A percentile compares a stretch with the other conserved stretches of the same genome.
phyloP scores from a whole-genome alignment of 352 stramenopile genomes.

The Plasmopara halstedii region DNA sequence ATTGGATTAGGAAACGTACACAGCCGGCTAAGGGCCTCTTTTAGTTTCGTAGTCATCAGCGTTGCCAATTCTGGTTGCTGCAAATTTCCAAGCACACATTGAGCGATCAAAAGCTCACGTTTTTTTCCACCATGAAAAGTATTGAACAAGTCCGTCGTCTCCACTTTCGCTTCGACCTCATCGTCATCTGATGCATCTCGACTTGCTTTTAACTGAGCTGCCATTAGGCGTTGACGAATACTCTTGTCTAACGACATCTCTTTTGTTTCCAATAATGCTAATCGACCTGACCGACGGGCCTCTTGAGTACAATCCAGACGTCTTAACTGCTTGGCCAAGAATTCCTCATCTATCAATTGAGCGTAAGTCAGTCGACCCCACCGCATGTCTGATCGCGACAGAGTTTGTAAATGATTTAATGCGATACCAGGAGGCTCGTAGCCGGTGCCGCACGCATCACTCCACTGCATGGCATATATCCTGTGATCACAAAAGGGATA shows the following conservation, averaged over 20 bases:
- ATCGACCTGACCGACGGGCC: constrained; percentile 15
- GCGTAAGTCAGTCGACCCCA: constrained; percentile 60
- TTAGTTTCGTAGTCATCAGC: constrained; percentile 43
- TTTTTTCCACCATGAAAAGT: constrained; percentile 9
- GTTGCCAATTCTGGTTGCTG: constrained; percentile 30
- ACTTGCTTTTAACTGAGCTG: constrained; percentile 14
- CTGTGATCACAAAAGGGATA: constrained; percentile 5
- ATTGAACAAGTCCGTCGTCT: not conserved
- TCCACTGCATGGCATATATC: constrained; percentile 10
- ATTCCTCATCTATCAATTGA: constrained; percentile 59
- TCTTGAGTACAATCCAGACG: constrained; percentile 41
- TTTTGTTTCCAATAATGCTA: not conserved
- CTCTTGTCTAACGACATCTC: constrained; percentile 4
- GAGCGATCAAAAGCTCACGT: constrained; percentile 36
- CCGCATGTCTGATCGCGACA: constrained; percentile 39
- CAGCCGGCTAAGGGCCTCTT: constrained; percentile 26
- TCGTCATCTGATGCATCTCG: constrained; percentile 16
- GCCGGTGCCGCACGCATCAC: constrained; percentile 10
- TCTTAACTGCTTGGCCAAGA: constrained; percentile 56
- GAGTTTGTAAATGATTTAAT: not conserved
- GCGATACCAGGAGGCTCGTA: constrained; percentile 11
- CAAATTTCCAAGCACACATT: constrained; percentile 47
- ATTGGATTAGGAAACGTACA: constrained; percentile 50
- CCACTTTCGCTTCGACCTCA: constrained; percentile 17
- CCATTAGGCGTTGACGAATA: constrained; percentile 18